These are phyloP conservation scores for Coemansia sp. DNA, from an alignment of 192 early-diverging fungal species.

Conservation along the genomic window DNA sequence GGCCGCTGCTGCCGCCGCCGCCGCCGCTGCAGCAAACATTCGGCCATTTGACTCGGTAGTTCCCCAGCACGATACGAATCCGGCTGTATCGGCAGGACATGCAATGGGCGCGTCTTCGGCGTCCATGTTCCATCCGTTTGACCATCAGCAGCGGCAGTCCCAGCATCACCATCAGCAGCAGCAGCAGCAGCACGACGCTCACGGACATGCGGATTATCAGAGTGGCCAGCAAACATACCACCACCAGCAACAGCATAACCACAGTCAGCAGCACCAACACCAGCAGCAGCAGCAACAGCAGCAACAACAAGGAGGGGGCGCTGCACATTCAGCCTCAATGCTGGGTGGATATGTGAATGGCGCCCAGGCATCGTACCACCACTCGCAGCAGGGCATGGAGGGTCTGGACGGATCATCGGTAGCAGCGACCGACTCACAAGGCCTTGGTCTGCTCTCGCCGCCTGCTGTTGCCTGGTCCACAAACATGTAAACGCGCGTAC, in stretches of 20 bases:
- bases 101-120: slow-evolving; percentile 30
- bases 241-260: slow-evolving; percentile 25
- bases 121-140: slow-evolving; percentile 45
- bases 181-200: slow-evolving; percentile 21
- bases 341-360: slow-evolving; percentile 40
- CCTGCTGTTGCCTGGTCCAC: slow-evolving; percentile 51
- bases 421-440: slow-evolving; percentile 38
- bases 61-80: slow-evolving; percentile 18
- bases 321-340: slow-evolving; percentile 19
- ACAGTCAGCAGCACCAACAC: slow-evolving; percentile 15
- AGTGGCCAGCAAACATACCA: slow-evolving; percentile 25
- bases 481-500: slow-evolving; percentile 33
- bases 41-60: slow-evolving; percentile 46
- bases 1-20: slow-evolving; percentile 1
- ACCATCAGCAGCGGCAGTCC: slow-evolving; percentile 28
- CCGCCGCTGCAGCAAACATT: slow-evolving; percentile 20
- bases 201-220: slow-evolving; percentile 32
- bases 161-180: slow-evolving; percentile 21
- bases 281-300: slow-evolving; percentile 37
- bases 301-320: slow-evolving; percentile 19
- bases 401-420: slow-evolving; percentile 36
- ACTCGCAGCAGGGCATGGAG: slow-evolving; percentile 48
- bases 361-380: slow-evolving; percentile 41
- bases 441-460: slow-evolving; percentile 49
- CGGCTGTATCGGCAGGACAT: slow-evolving; percentile 19